These are phyloP conservation scores for Aspergillus flavus DNA, from an alignment of 2,329 filamentous ascomycete genomes.

Conservation along the genomic window DNA sequence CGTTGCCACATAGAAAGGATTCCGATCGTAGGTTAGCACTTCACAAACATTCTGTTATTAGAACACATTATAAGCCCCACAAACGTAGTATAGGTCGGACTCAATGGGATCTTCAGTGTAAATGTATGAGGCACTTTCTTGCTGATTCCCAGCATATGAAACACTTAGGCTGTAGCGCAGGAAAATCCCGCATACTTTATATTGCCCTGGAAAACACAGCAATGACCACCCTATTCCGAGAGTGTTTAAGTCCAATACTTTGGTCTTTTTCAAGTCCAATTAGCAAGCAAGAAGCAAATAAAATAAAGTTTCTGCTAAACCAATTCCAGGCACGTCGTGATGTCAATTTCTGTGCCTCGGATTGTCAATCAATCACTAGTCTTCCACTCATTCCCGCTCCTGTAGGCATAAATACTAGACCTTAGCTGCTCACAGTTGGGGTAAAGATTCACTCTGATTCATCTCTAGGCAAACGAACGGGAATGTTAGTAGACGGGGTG, in stretches of 20 bases:
- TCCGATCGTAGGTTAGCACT: neutral
- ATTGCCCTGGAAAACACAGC: neutral
- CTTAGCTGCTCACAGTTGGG: neutral
- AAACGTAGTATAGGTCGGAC: neutral
- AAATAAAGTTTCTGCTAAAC: neutral
- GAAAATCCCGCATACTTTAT: neutral
- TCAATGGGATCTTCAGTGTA: neutral
- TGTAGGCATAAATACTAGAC: neutral
- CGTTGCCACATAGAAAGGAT: neutral
- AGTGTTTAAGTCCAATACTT: neutral
- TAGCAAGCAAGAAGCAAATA: neutral
- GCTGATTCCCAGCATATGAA: neutral
- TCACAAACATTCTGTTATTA: neutral
- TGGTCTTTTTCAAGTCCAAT: neutral
- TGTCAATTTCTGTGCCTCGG: neutral
- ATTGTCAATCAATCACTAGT: neutral
- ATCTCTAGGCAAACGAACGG: fast-evolving
- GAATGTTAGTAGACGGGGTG: neutral
- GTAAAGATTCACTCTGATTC: neutral
- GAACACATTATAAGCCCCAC: neutral
- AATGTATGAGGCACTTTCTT: neutral
- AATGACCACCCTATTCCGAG: neutral
- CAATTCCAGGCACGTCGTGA: neutral
- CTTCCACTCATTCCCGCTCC: neutral
- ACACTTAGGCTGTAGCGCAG: neutral